Base-by-base conservation (phyloP, 2,329 filamentous ascomycete genomes). In the Exophiala sp. region DNA sequence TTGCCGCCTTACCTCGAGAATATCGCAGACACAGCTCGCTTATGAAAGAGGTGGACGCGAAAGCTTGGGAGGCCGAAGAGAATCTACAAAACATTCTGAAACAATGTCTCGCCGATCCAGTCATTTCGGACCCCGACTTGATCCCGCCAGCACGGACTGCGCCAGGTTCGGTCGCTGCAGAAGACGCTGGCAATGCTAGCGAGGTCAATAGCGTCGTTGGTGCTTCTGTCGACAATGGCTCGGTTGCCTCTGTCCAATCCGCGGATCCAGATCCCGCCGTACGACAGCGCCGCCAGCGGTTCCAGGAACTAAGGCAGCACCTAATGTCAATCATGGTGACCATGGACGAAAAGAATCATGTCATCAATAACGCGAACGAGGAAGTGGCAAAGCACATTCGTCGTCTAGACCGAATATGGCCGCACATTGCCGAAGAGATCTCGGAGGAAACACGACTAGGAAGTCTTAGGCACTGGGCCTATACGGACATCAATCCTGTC, bases 281-380 rank as follows among this genome's bases (percentile, higher is more conserved):
- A 5, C 18, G 52, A 18, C 49, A 52, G 30, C 69, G 71, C 57
- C 82, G 88, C 58, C 80, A 85, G 62, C 74, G 90, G 35, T 95
- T 91, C 65, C 81, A 83, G 61, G 83, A 88, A 53, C 82, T 91
- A 46, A 83, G 88, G 30, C 77, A 82, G 61, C 84, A 86, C 58
- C 83, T 95, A 45, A 81, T 85, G 58, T 86, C 90, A 60, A 86
- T 97, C 75, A 81, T 97, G 38, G 81, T 88, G 41, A 91, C 90
- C 1, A 78, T 97, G 30, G 93, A 98, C 64, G 93, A 98, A 70
- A 98, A 98, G 71, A 95, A 96, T 60, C 90, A 96, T 60, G 93
- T 98, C 60, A 85, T 97, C 49, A 85, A 87, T 30, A 94, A 91
- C 13, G 91, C 93, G 47, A 93, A 91, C 62, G 87, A 95, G 60